Conservation (phyloP, 73 alveolate genomes). For the Paramecium caudatum region DNA sequence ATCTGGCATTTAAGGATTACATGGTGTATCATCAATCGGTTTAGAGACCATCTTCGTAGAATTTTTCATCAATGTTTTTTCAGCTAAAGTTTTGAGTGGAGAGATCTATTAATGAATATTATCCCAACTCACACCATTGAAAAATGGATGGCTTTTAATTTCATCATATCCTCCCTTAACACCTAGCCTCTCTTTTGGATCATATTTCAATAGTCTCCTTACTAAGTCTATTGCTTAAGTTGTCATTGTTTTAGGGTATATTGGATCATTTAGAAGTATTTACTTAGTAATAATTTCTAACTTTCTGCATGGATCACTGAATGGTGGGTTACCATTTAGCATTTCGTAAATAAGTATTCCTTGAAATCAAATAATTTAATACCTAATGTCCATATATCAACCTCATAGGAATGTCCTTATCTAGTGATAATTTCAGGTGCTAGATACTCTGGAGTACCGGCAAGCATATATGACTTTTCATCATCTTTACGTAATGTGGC, state of each 20-base stretch:
- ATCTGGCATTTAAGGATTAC: not conserved
- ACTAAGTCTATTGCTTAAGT: slow-evolving; percentile 1
- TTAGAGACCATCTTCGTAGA: not conserved
- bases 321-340: slow-evolving; percentile 78
- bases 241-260: slow-evolving; percentile 26
- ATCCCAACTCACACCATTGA: slow-evolving; percentile 55
- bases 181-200: slow-evolving; percentile 60
- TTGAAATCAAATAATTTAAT: not conserved
- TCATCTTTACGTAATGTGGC: slow-evolving; percentile 75
- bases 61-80: not conserved
- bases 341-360: slow-evolving; percentile 65
- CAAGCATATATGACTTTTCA: slow-evolving; percentile 77
- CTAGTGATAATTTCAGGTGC: slow-evolving; percentile 85
- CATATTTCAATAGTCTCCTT: not conserved
- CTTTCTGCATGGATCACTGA: slow-evolving; percentile 52
- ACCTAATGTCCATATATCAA: slow-evolving; percentile 72
- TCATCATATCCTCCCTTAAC: slow-evolving; percentile 56
- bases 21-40: not conserved
- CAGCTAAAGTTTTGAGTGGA: slow-evolving; percentile 57
- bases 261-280: slow-evolving; percentile 24
- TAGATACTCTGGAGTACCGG: slow-evolving; percentile 88
- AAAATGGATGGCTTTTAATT: slow-evolving; percentile 64
- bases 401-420: slow-evolving; percentile 70
- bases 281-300: not conserved
- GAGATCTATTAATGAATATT: not conserved